Base-by-base conservation (phyloP, 495 filamentous ascomycete genomes). In the Xylaria longipes region DNA sequence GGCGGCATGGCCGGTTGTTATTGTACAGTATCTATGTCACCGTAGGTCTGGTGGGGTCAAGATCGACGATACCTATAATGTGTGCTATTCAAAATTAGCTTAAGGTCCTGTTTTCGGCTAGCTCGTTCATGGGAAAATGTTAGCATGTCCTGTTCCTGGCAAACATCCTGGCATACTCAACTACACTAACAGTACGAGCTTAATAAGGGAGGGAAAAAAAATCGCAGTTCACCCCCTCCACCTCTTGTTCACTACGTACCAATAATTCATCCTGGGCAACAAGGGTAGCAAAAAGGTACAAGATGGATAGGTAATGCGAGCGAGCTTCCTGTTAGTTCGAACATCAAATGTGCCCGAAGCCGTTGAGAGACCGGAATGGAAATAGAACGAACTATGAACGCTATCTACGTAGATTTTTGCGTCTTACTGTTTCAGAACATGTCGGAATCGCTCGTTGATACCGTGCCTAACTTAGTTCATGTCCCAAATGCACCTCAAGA, bases 401-500 rank as follows among this genome's bases (percentile, higher is more conserved):
- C 25, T 25, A n/a, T n/a, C n/a, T n/a, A n/a, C n/a, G n/a, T n/a
- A 17, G 58, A 62, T 9, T 37, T 8, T 14, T 37, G n/a, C 41
- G 22, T 64, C 35, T 50, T 65, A 52, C 45, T 65, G 63, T 65
- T 52, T 48, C 61, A 64, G 61, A 64, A 37, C 63, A 45, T 25
- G 45, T 65, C 45, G 39, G 63, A 52, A 25, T 65, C 63, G 39
- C 17, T 52, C 20, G 45, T 29, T 12, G 29, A 35, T n/a, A 65
- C 22, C 45, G 25, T 20, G 61, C 35, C 7, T 46, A 15, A 25
- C 3, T 46, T 64, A 64, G 41, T 25, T 2, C 41, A 64, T 2
- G 39, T 25, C 41, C 58, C 58, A 25, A 7, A 48, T 63, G 60
- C 62, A 65, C 27, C 63, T 65, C 45, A 31, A 65, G 45, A 52